Evolutionary conservation across 306 rosid species (phyloP).

Genomic region (Vigna radiata): DNA sequence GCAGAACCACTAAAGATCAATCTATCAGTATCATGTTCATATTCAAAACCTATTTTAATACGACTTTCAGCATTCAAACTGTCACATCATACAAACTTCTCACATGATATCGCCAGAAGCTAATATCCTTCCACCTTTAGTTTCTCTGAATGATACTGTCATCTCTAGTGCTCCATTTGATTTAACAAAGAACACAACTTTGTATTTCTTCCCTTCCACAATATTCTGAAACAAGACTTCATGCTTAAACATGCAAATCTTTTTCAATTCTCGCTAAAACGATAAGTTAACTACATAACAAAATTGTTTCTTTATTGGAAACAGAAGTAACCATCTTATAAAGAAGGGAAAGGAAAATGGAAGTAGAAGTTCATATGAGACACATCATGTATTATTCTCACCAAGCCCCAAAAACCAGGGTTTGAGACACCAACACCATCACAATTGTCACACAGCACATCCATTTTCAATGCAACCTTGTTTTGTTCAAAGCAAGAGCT

Average conservation of each 20-base stretch:
- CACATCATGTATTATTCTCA: slow-evolving; percentile 35
- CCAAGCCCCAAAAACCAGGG: slow-evolving; percentile 91
- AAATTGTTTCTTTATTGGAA: background rate
- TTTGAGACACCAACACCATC: slow-evolving; percentile 76
- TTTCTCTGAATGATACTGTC: slow-evolving; percentile 55
- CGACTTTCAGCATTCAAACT: background rate
- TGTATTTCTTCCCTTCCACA: slow-evolving; percentile 67
- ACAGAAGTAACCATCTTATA: background rate
- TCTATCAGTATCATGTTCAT: background rate
- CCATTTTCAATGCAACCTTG: slow-evolving; percentile 71
- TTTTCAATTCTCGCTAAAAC: background rate
- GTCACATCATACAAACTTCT: slow-evolving; percentile 37
- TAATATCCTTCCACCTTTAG: slow-evolving; percentile 53
- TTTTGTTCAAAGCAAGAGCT: slow-evolving; percentile 73
- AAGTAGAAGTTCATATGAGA: background rate
- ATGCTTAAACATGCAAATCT: background rate
- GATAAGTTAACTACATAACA: background rate
- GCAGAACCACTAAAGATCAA: slow-evolving; percentile 54
- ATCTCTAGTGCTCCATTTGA: slow-evolving; percentile 61
- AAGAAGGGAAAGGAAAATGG: background rate
- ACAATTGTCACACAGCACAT: slow-evolving; percentile 55
- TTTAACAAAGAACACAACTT: slow-evolving; percentile 55
- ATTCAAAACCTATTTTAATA: background rate
- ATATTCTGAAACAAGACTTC: slow-evolving; percentile 62
- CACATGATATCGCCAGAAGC: slow-evolving; percentile 62